Conservation (phyloP, 2,329 filamentous ascomycete species). For the Myriosclerotinia scirpicola region DNA sequence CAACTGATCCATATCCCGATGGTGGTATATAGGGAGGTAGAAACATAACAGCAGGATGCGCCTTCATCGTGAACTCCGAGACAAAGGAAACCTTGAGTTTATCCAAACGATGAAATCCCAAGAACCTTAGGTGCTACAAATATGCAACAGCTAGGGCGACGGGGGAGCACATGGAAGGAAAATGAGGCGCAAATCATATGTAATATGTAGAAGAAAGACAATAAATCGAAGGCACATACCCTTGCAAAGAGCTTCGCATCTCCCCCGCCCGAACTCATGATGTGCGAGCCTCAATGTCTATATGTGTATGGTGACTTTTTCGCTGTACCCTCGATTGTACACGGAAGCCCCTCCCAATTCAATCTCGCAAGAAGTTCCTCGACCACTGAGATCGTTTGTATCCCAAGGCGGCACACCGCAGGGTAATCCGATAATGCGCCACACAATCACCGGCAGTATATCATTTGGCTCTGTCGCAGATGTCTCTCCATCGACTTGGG, state of each 20-base stretch:
- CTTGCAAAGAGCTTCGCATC: conserved; percentile 99
- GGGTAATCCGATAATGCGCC: conserved; percentile 27
- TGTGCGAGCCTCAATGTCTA: conserved; percentile 31
- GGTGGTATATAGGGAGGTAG: conserved; percentile 38
- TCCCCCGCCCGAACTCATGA: conserved; percentile 61
- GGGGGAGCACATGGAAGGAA: conserved; percentile 18
- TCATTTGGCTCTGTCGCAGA: conserved; percentile 27
- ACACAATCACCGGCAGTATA: conserved; percentile 33
- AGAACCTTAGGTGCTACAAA: conserved; percentile 19
- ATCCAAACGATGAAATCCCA: neutral
- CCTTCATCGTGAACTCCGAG: conserved; percentile 13
- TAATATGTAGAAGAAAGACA: neutral
- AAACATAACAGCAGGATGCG: conserved; percentile 35
- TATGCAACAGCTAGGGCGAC: conserved; percentile 19
- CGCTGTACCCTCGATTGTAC: conserved; percentile 19
- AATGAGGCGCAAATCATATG: conserved; percentile 26
- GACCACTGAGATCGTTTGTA: conserved; percentile 36
- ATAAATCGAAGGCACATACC: conserved; percentile 58
- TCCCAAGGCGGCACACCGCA: conserved; percentile 16
- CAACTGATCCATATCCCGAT: conserved; percentile 29
- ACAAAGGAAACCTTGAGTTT: conserved; percentile 11
- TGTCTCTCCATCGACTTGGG: conserved; percentile 33
- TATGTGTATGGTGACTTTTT: conserved; percentile 24
- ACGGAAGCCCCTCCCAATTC: conserved; percentile 35
- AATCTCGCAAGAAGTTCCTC: conserved; percentile 22